These are phyloP conservation scores for Kwoniella sp. DNA, from an alignment of 768 basidiomycete species.

Conservation along the genomic window DNA sequence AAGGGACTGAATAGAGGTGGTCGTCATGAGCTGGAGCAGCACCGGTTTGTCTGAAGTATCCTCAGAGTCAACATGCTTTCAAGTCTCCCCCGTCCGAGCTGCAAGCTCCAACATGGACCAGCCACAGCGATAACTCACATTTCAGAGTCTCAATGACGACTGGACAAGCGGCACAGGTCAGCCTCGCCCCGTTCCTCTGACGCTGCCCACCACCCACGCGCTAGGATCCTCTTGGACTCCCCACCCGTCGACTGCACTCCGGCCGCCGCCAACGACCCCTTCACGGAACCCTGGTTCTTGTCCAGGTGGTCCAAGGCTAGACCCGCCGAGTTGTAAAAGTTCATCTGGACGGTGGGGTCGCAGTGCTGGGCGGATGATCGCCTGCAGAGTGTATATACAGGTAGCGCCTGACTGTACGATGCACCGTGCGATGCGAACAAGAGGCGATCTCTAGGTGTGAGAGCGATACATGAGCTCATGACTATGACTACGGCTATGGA, in stretches of 20 bases:
- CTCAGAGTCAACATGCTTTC: too few species aligned
- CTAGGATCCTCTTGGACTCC: conserved; percentile 47
- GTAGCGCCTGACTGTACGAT: too few species aligned
- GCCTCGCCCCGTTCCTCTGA: background rate
- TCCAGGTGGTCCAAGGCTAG: conserved; percentile 78
- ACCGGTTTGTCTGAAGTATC: conserved; percentile 64
- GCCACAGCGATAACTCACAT: conserved; percentile 57
- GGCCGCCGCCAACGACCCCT: conserved; percentile 66
- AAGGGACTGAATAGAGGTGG: conserved; percentile 64
- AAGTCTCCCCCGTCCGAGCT: too few species aligned
- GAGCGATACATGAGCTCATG: background rate
- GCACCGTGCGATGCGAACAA: too few species aligned
- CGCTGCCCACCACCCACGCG: conserved; percentile 39
- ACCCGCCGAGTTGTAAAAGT: conserved; percentile 91
- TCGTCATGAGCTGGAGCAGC: conserved; percentile 65
- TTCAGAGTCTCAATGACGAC: conserved; percentile 92
- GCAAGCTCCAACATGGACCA: background rate
- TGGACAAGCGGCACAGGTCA: conserved; percentile 10
- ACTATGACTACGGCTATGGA: background rate
- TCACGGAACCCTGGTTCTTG: conserved; percentile 85
- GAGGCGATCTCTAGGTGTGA: too few species aligned
- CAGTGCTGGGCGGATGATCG: too few species aligned
- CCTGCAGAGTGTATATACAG: background rate
- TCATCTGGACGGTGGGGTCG: too few species aligned
- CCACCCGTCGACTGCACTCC: conserved; percentile 34